Conservation (phyloP, 768 basidiomycete genomes). For the Sutorius australiensis region DNA sequence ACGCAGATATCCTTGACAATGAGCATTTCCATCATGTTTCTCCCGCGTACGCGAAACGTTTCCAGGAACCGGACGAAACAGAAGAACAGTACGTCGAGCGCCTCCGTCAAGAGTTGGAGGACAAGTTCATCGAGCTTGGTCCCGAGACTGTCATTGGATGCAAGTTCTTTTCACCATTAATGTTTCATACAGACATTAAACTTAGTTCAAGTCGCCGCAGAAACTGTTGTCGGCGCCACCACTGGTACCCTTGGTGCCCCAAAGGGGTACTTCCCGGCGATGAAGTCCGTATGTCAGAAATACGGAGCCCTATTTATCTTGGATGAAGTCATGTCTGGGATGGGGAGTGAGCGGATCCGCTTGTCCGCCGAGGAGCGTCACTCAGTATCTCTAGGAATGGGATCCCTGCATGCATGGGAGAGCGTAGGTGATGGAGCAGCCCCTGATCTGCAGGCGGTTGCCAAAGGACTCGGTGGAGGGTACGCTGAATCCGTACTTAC, state of each 20-base stretch:
- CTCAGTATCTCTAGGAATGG: slow-evolving; percentile 57
- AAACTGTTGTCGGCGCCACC: slow-evolving; percentile 85
- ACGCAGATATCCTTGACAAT: slow-evolving; percentile 59
- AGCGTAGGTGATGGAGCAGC: slow-evolving; percentile 71
- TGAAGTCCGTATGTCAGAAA: slow-evolving; percentile 79
- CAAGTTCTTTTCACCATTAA: slow-evolving; percentile 32
- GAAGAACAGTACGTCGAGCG: slow-evolving; percentile 79
- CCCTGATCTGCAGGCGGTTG: slow-evolving; percentile 85
- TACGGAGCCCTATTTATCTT: slow-evolving; percentile 72
- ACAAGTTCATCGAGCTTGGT: slow-evolving; percentile 80
- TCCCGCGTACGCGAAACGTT: slow-evolving; percentile 83
- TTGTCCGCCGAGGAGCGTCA: neutral
- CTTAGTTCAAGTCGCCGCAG: slow-evolving; percentile 59
- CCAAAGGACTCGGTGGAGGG: slow-evolving; percentile 90
- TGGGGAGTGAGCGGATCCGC: slow-evolving; percentile 64
- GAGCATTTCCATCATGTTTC: slow-evolving; percentile 80
- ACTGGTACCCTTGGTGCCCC: slow-evolving; percentile 74
- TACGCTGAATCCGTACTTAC: slow-evolving; percentile 31
- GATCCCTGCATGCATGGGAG: slow-evolving; percentile 84
- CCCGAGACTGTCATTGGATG: slow-evolving; percentile 81
- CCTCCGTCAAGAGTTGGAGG: slow-evolving; percentile 75
- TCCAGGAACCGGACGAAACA: slow-evolving; percentile 62
- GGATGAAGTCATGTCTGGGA: slow-evolving; percentile 91
- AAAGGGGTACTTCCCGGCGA: slow-evolving; percentile 81
- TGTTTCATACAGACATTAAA: neutral